Percentiles rank a stretch among this genome's conserved stretches.
phyloP scores from a whole-genome alignment of 192 early-diverging fungal genomes.

The Coemansia sp. region DNA sequence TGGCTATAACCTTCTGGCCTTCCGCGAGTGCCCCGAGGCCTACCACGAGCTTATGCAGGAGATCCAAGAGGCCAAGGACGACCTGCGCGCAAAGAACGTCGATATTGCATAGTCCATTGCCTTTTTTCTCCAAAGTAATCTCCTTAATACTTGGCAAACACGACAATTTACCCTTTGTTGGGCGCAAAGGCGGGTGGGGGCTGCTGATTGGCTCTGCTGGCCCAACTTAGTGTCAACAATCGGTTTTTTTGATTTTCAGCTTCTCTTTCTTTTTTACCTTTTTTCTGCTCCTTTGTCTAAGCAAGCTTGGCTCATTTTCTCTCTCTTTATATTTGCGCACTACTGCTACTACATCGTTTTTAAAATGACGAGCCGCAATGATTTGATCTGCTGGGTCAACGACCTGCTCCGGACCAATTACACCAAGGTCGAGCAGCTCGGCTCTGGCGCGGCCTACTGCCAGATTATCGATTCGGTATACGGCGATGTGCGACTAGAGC shows the following conservation, averaged over 20 bases:
- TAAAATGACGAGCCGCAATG: constrained; percentile 83
- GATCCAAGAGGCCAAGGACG: constrained; percentile 80
- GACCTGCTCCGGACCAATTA: constrained; percentile 89
- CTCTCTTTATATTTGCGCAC: background rate
- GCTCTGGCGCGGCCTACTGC: constrained; percentile 80
- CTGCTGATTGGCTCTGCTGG: background rate
- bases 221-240: background rate
- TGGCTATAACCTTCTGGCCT: constrained; percentile 84
- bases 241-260: background rate
- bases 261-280: background rate
- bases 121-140: background rate
- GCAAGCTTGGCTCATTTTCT: background rate
- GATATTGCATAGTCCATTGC: constrained; percentile 23
- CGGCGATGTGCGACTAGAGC: constrained; percentile 78
- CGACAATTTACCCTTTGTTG: no score
- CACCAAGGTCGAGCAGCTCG: constrained; percentile 94
- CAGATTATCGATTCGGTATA: constrained; percentile 81
- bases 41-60: constrained; percentile 82
- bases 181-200: background rate
- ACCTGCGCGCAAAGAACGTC: constrained; percentile 75
- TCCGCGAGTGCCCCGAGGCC: constrained; percentile 93
- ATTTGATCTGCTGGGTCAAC: constrained; percentile 95
- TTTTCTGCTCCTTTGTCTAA: background rate
- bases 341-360: background rate
- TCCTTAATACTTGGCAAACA: background rate